Evolutionary conservation across 1,139 yeast species (phyloP), one percentile per base, ranked within the genome.

Genomic region (Pichia sp.): DNA sequence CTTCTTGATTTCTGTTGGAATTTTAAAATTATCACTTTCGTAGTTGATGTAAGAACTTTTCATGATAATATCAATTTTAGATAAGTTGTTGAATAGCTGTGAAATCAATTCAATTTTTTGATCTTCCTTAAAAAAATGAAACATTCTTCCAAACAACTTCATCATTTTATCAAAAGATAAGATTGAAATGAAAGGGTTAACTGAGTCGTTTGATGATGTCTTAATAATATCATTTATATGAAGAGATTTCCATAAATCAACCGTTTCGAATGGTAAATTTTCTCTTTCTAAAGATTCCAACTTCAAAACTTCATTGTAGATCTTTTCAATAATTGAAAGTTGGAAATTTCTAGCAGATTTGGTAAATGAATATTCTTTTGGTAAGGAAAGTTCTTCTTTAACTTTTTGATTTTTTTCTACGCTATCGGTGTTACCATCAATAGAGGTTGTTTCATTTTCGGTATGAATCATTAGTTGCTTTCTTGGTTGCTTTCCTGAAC

Each of bases 401-500:
- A 31, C 33, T 31, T 8, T 8, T 31, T 31, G 7, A 31, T 31
- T 31, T 31, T 31, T 31, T 16, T 16, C 23, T 16, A 16, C 23
- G 23, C 27, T 27, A 27, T 27, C 29, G 39, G 27, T 28, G 6
- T 33, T 28, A 11, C 2, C 26, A 16, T 32, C 36, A 23, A 27
- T 27, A 6, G 33, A 31, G 8, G 16, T 23, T 11, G 36, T 7
- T 3, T 27, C 29, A 9, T 33, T 28, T 16, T 8, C 27, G 32
- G 38, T 33, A 26, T 47, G 46, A 31, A 88, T 74, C 53, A 82
- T 90, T 59, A 88, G 72, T 56, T 86, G 90, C 63, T 83, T 90
- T 67, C 96, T 81, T 54, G 97, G 97, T 52, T 85, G 82, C 62
- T 85, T 86, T 54, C 92, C 92, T 46, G 79, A 78, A 49, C 87